A percentile compares a stretch with the other conserved stretches of the same genome.
Conservation (phyloP, 2,329 filamentous ascomycete genomes). For the Penicillium sp. region DNA sequence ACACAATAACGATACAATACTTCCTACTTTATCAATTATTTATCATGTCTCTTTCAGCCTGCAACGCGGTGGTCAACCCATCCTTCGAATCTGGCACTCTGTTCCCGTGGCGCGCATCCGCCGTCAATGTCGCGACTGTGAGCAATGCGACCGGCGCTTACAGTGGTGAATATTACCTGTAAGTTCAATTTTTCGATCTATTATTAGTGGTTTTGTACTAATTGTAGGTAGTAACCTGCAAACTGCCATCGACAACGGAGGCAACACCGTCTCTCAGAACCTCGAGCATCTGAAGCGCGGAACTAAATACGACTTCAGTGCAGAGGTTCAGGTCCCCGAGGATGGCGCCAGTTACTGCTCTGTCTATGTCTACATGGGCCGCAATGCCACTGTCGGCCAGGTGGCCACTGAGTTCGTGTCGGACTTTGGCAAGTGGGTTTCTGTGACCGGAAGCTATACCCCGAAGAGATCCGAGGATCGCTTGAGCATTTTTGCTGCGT, state of each 20-base stretch:
- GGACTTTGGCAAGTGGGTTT: slow-evolving; percentile 15
- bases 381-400: slow-evolving; percentile 15
- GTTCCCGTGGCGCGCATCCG: slow-evolving; percentile 19
- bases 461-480: slow-evolving; percentile 11
- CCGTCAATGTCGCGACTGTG: slow-evolving; percentile 18
- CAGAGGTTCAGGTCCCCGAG: slow-evolving; percentile 10
- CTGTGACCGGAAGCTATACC: slow-evolving; percentile 16
- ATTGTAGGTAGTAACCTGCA: slow-evolving; percentile 12
- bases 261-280: slow-evolving; percentile 20
- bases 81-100: slow-evolving; percentile 23
- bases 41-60: slow-evolving; percentile 17
- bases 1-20: too few relatives aligned
- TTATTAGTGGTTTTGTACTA: background rate
- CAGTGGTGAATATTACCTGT: slow-evolving; percentile 23
- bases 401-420: slow-evolving; percentile 11
- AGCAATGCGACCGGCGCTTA: slow-evolving; percentile 17
- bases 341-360: slow-evolving; percentile 14
- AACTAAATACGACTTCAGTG: slow-evolving; percentile 18
- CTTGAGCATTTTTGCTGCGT: slow-evolving; percentile 16
- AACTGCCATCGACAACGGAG: slow-evolving; percentile 21
- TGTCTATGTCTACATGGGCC: slow-evolving; percentile 16
- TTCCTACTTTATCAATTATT: too few relatives aligned
- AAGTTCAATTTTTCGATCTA: background rate
- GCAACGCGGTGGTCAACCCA: slow-evolving; percentile 23
- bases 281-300: slow-evolving; percentile 12